Evolutionary conservation across 2,329 filamentous ascomycete species (phyloP).

Genomic region (Botrytis paeoniae): DNA sequence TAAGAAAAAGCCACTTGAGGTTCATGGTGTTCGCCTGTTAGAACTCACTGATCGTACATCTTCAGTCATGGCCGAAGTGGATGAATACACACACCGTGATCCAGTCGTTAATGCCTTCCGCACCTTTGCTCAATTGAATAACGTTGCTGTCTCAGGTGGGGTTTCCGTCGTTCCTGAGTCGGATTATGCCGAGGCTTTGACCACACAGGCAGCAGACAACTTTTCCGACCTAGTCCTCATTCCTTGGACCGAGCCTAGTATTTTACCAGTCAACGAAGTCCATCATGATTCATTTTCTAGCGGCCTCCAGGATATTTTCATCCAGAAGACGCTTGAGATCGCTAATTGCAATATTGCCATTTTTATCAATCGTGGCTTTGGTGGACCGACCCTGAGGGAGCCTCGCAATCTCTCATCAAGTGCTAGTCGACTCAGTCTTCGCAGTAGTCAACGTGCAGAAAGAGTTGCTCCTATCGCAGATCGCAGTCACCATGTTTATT

Average conservation of each 20-base stretch:
- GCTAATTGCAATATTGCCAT: constrained; percentile 69
- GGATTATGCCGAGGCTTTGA: constrained; percentile 75
- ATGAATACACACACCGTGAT: constrained; percentile 70
- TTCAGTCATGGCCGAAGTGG: constrained; percentile 87
- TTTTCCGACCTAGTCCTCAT: constrained; percentile 73
- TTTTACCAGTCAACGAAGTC: constrained; percentile 59
- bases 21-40: constrained; percentile 77
- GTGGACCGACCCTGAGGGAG: constrained; percentile 45
- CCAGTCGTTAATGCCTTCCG: constrained; percentile 90
- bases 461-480: constrained; percentile 58
- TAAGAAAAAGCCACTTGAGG: constrained; percentile 28
- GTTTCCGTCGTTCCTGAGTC: constrained; percentile 75
- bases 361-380: constrained; percentile 72
- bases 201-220: constrained; percentile 66
- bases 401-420: constrained; percentile 43
- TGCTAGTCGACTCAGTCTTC: constrained; percentile 55
- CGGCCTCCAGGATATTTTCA: constrained; percentile 68
- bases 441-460: constrained; percentile 54
- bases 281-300: constrained; percentile 57
- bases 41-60: constrained; percentile 91
- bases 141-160: constrained; percentile 77
- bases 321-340: constrained; percentile 62
- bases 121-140: constrained; percentile 80
- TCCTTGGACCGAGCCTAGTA: constrained; percentile 83
- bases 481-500: constrained; percentile 77